These are phyloP conservation scores for Fraxinus ornus DNA, from an alignment of 305 asterid species.

Conservation along the genomic window DNA sequence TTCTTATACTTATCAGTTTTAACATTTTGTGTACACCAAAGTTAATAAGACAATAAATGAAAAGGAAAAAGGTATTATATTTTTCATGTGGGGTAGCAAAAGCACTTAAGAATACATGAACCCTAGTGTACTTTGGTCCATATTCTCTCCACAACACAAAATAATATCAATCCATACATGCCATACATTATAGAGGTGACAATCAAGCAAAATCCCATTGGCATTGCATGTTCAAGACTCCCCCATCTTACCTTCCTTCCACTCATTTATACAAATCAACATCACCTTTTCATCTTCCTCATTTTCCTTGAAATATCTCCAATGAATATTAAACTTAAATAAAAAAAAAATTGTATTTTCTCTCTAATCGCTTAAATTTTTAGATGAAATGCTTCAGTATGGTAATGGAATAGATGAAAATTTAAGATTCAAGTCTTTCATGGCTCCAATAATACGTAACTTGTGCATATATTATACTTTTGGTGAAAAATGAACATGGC, in stretches of 20 bases:
- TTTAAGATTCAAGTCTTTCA: background rate
- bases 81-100: background rate
- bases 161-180: background rate
- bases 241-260: conserved; percentile 33
- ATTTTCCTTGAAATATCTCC: background rate
- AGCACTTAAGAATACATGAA: background rate
- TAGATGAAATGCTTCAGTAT: background rate
- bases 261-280: conserved; percentile 34
- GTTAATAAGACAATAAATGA: no score
- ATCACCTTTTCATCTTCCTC: conserved; percentile 26
- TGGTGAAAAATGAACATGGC: background rate
- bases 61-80: background rate
- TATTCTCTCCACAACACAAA: background rate
- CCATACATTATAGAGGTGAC: background rate
- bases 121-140: background rate
- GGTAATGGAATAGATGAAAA: no score
- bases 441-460: background rate
- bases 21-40: no score
- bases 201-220: background rate
- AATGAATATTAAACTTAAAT: background rate
- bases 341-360: background rate
- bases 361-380: background rate
- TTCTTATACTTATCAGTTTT: no score
- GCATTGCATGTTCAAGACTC: background rate
- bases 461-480: background rate